Base-by-base conservation (phyloP, 371 early-diverging fungal species). In the Mortierella sp. region DNA sequence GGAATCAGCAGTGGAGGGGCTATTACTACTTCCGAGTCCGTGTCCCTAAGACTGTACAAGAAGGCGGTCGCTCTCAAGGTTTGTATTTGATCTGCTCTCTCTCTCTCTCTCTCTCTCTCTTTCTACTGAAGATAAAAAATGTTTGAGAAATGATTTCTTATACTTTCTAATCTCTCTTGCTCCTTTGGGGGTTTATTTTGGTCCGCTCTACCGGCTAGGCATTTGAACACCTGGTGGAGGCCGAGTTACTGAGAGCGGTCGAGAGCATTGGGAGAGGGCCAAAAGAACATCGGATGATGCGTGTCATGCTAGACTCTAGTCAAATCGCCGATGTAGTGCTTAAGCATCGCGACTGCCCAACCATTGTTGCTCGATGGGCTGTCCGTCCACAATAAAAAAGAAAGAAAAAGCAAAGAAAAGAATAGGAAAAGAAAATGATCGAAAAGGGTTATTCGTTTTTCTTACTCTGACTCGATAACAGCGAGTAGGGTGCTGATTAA, bases 201-300 rank as follows among this genome's bases (percentile, higher is more conserved):
- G 29, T 56, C 28, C 47, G 25, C 51, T 18, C 23, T 18, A 47
- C 5, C n/a, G 2, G 30, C 15, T 63, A 92, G 91, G 92, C 92
- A 16, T 92, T 92, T 80, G 94, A 94, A 70, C 89, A 91, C 47
- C 81, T 96, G 16, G 84, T 88, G 30, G 75, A 84, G 28, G 81
- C 92, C 59, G 95, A 94, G 72, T 68, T 97, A 23, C 86, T 94
- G 11, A 84, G 86, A 58, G 90, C 91, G 0, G 76, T 85, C 11
- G 90, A 91, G 26, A 82, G 83, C 16, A 80, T 79, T 11, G 87
- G 86, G 9, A 86, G 90, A 50, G 91, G 92, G 29, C 95, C 95
- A 7, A 94, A 94, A 63, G 95, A 95, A 75, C 94, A 91, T 70
- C 86, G 93, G 26, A 95, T 95, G 96, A 86, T 89, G 64, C 91